Base-by-base conservation (phyloP, 2,329 filamentous ascomycete genomes). In the Xylaria digitata region DNA sequence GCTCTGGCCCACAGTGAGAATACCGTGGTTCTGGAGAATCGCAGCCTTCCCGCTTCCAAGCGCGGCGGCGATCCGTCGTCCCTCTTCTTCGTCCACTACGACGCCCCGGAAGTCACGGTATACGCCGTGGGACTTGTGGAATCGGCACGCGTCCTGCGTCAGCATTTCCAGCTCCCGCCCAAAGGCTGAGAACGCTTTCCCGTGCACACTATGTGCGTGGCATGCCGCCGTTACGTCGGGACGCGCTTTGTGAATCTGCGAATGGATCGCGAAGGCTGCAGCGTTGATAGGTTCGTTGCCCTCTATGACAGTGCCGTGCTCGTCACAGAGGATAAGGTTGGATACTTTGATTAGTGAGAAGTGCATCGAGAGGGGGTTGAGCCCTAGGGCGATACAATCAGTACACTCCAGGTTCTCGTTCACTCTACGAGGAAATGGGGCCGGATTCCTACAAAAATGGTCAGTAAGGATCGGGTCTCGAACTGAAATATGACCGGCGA, bases 1-100 rank as follows among this genome's bases (percentile, higher is more conserved):
- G 0, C 87, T 90, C 1, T 74, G 73, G 1, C 89, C 89, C 0
- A 89, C 87, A 0, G 87, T 90, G 55, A 90, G 75, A 11, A 91
- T 77, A 0, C 89, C 89, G 74, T 91, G 89, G 71, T 91, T 91
- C 65, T 86, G 80, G 32, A 91, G 78, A 32, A 90, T 87, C 71
- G 86, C 80, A 2, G 82, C 86, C 73, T 80, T 88, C 37, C 83
- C 83, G 0, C 80, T 75, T 0, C 88, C 89, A 1, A 91, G 78
- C 0, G 87, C 84, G 13, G 79, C 79, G 0, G 87, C 87, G 61
- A 91, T 83, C 9, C 83, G 80, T 40, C 82, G 74, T 0, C 87
- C 87, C 75, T 91, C 88, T 60, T 86, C 86, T 52, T 81, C 82
- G 2, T 82, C 84, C 21, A 90, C 80, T 0, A 90, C 88, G 0